These are phyloP conservation scores for Leucocoprinus sp. DNA, from an alignment of 768 basidiomycete genomes.

Conservation along the genomic window DNA sequence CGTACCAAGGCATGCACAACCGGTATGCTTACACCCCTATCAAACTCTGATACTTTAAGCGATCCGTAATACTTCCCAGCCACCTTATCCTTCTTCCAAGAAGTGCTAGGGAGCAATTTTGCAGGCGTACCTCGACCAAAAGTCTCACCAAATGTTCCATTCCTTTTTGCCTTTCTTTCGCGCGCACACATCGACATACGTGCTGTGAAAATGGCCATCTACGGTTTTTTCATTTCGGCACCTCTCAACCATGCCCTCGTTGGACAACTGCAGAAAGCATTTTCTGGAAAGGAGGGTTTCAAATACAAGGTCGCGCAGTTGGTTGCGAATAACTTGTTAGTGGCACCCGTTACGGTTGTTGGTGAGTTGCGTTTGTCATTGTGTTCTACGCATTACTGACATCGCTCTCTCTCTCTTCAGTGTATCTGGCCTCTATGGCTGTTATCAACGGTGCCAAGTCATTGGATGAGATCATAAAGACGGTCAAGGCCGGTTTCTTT, in stretches of 20 bases:
- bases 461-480: slow-evolving; percentile 51
- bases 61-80: slow-evolving; percentile 21
- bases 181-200: slow-evolving; percentile 54
- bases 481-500: slow-evolving; percentile 67
- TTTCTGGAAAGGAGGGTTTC: slow-evolving; percentile 63
- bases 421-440: slow-evolving; percentile 73
- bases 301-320: slow-evolving; percentile 64
- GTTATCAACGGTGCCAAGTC: slow-evolving; percentile 76
- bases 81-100: slow-evolving; percentile 62
- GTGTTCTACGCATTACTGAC: neutral
- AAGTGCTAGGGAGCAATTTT: slow-evolving; percentile 68
- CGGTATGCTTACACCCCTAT: slow-evolving; percentile 29
- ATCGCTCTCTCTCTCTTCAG: slow-evolving; percentile 23
- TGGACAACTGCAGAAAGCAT: slow-evolving; percentile 62
- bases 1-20: slow-evolving; percentile 77
- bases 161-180: slow-evolving; percentile 43
- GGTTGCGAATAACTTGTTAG: slow-evolving; percentile 64
- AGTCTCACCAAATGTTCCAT: slow-evolving; percentile 46
- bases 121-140: slow-evolving; percentile 48
- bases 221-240: slow-evolving; percentile 79
- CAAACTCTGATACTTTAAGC: slow-evolving; percentile 1
- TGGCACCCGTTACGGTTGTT: slow-evolving; percentile 67
- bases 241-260: slow-evolving; percentile 74
- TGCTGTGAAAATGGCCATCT: slow-evolving; percentile 77
- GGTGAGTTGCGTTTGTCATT: slow-evolving; percentile 31